Base-by-base conservation (phyloP, 192 early-diverging fungal species). In the Phlyctochytrium bullatum region DNA sequence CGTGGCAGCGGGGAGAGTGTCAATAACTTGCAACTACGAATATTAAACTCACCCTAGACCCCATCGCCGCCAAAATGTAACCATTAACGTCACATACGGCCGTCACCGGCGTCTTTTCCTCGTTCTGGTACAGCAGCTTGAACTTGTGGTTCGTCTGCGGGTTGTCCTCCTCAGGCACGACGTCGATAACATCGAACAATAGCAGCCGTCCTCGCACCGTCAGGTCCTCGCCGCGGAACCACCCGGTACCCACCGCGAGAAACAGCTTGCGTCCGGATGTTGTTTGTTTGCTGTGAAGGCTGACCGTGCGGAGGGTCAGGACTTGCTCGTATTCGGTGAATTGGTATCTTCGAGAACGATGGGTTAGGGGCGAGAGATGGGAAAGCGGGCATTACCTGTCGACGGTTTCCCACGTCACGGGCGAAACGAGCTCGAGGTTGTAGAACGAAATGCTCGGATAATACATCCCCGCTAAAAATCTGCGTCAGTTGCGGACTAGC, bases 71-170 rank as follows among this genome's bases (percentile, higher is more conserved):
- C 25, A 90, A 79, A 20, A 99, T 72, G 74, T 93, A 90, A 17
- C 95, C 96, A 52, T 89, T 92, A 3, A 96, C 79, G 36, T 83
- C 88, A 61, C 88, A 91, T 59, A 99, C 73, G 2, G 93, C 89
- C 17, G 89, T 91, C 23, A 99, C 89, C 16, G 94, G 83, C 23
- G 90, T 90, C 62, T 92, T 93, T 29, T 96, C 87, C 56, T 98
- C 93, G 57, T 90, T 89, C 16, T 78, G 79, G 61, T 84, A 91
- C 29, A 95, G 72, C 57, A 91, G 68, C 65, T 98, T 98, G 64
- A 96, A 88, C 64, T 90, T 89, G 71, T 94, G 93, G 69, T 92
- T 94, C 0, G 94, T 96, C 75, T 94, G 92, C 30, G 97, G 96
- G 57, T 91, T 91, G 50, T 92, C 91, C 0, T 90, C 88, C 72